Conservation (phyloP, 805 yeast genomes). For the Candida maltosa region DNA sequence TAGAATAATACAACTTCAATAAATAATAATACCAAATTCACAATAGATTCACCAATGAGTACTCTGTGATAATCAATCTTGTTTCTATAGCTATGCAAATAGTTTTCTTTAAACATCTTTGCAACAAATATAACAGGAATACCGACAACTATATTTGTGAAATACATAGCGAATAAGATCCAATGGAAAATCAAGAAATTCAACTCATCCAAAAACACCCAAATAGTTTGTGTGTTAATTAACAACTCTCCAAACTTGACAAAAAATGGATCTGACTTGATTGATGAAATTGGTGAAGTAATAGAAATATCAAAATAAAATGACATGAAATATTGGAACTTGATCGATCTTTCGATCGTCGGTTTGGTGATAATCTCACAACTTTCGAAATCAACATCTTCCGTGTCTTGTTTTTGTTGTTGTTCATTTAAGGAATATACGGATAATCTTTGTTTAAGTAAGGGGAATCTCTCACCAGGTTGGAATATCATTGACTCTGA, state of each 20-base stretch:
- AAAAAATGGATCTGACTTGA: conserved; percentile 23
- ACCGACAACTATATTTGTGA: neutral
- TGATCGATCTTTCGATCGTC: conserved; percentile 8
- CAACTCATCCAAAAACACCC: conserved; percentile 10
- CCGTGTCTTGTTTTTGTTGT: conserved; percentile 1
- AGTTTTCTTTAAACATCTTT: conserved; percentile 20
- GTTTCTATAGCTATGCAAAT: conserved; percentile 10
- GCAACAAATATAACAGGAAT: conserved; percentile 8
- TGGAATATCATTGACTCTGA: neutral
- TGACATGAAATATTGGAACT: conserved; percentile 12
- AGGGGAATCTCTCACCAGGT: conserved; percentile 7
- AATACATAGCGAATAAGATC: conserved; percentile 1
- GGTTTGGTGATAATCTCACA: conserved; percentile 3
- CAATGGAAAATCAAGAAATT: conserved; percentile 17
- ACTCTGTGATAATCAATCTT: conserved; percentile 2
- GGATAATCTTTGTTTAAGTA: conserved; percentile 7
- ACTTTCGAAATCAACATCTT: conserved; percentile 4
- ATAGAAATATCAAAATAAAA: conserved; percentile 21
- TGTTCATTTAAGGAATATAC: conserved; percentile 5
- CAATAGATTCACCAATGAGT: conserved; percentile 1
- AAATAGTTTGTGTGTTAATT: conserved; percentile 12
- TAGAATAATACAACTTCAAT: neutral
- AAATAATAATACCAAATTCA: conserved; percentile 8
- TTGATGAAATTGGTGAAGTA: conserved; percentile 15
- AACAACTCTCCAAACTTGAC: conserved; percentile 16